Percentiles rank a stretch among this genome's conserved stretches.
These are phyloP conservation scores for Pleurotus cornucopiae DNA, from an alignment of 768 basidiomycete genomes.

Conservation along the genomic window DNA sequence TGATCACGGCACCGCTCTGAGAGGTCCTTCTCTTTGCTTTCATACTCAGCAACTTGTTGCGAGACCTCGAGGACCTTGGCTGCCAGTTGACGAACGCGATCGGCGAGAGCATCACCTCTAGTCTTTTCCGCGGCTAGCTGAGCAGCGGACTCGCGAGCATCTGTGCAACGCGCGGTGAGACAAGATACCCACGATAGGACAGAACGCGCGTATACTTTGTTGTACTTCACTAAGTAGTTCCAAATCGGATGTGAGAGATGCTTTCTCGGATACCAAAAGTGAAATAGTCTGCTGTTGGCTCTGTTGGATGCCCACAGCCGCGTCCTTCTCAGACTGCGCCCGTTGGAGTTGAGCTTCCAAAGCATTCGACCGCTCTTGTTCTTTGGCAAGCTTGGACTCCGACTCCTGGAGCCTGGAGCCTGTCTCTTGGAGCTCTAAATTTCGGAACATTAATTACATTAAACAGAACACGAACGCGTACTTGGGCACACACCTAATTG, in stretches of 20 bases:
- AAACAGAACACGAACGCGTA: too few relatives aligned
- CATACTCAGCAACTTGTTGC: slow-evolving; percentile 35
- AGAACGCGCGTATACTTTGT: slow-evolving; percentile 39
- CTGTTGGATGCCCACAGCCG: slow-evolving; percentile 23
- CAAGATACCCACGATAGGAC: neutral
- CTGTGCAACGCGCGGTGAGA: slow-evolving; percentile 21
- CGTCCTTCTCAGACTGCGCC: slow-evolving; percentile 28
- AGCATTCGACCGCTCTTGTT: slow-evolving; percentile 24
- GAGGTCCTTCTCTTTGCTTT: slow-evolving; percentile 51
- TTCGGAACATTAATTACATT: too few relatives aligned
- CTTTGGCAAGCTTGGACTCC: slow-evolving; percentile 28
- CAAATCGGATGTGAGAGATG: slow-evolving; percentile 51
- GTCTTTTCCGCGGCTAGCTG: slow-evolving; percentile 38
- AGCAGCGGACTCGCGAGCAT: slow-evolving; percentile 36
- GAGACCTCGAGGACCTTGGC: slow-evolving; percentile 30
- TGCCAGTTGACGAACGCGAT: slow-evolving; percentile 40
- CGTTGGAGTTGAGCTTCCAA: slow-evolving; percentile 26
- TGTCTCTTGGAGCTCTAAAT: neutral
- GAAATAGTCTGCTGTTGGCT: slow-evolving; percentile 73
- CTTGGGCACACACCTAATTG: slow-evolving; percentile 22
- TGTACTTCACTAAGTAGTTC: slow-evolving; percentile 59
- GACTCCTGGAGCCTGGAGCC: slow-evolving; percentile 18
- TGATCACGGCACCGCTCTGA: slow-evolving; percentile 51
- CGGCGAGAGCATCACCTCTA: slow-evolving; percentile 34
- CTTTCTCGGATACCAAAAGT: slow-evolving; percentile 73